phyloP scores from a whole-genome alignment of 2,329 filamentous ascomycete species.

The Microsporum canis region DNA sequence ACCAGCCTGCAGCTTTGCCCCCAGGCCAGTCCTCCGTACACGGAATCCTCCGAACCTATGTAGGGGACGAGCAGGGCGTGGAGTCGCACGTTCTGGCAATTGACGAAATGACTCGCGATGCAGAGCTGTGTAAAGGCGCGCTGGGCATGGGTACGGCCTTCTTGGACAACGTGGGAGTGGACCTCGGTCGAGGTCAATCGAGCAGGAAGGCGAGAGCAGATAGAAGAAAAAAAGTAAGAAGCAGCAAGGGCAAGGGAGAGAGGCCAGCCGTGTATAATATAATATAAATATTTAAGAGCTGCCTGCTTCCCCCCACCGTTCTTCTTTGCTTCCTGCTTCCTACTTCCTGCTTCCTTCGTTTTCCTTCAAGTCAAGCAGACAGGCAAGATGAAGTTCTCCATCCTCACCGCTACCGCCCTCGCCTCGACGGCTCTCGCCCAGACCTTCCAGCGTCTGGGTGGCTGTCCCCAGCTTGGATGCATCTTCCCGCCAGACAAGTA shows the following conservation, averaged over 20 bases:
- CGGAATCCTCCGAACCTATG: slow-evolving; percentile 1
- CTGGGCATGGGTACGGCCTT: background rate
- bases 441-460: slow-evolving; percentile 45
- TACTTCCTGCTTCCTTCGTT: background rate
- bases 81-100: background rate
- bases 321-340: background rate
- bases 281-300: background rate
- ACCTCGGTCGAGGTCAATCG: background rate
- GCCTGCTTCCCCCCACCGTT: background rate
- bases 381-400: slow-evolving; percentile 19
- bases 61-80: background rate
- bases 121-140: background rate
- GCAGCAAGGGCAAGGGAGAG: background rate
- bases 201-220: background rate
- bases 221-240: background rate
- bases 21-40: background rate
- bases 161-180: slow-evolving; percentile 1
- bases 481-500: slow-evolving; percentile 49
- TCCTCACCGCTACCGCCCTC: slow-evolving; percentile 19
- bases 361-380: background rate
- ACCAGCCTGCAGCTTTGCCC: background rate
- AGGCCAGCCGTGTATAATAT: background rate
- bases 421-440: slow-evolving; percentile 32
- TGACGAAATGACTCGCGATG: background rate
- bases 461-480: slow-evolving; percentile 46